Percentiles rank a stretch among this genome's conserved stretches.
These are phyloP conservation scores for Fremontodendron californicum DNA, from an alignment of 345 rosid genomes.

Conservation along the genomic window DNA sequence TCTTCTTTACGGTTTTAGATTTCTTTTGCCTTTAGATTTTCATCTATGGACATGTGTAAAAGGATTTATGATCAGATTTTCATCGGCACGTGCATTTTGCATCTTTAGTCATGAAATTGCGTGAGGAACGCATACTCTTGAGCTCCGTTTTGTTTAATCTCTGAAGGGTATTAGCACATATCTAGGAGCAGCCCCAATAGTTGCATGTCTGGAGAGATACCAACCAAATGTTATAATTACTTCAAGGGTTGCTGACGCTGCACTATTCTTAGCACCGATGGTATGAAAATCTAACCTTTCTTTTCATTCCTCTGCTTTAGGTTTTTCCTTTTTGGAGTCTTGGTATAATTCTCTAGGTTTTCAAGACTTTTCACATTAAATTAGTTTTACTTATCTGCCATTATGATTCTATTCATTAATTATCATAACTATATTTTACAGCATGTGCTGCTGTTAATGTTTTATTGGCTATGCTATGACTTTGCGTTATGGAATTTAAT, in stretches of 20 bases:
- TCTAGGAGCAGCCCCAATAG: constrained; percentile 93
- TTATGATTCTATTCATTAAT: not conserved
- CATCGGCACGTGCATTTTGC: not conserved
- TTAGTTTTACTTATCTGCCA: not conserved
- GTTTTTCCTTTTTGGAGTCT: not conserved
- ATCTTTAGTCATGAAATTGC: constrained; percentile 4
- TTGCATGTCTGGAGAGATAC: constrained; percentile 84
- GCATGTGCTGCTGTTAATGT: not conserved
- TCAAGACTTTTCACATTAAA: not conserved
- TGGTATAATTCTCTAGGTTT: not conserved
- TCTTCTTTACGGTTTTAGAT: not conserved
- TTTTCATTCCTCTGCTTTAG: not conserved
- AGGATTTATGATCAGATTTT: not conserved
- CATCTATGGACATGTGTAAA: too few species aligned
- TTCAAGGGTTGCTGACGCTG: constrained; percentile 86
- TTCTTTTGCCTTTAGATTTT: not conserved
- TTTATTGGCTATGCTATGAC: not conserved
- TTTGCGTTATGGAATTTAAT: not conserved
- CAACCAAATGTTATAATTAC: constrained; percentile 73
- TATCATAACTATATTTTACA: not conserved
- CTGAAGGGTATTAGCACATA: constrained; percentile 80
- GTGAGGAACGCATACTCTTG: not conserved
- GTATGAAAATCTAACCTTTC: constrained; percentile 32
- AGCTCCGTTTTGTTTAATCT: constrained; percentile 14
- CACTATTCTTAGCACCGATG: constrained; percentile 93